Conservation (phyloP, 371 early-diverging fungal genomes). For the Umbelopsis sp. region DNA sequence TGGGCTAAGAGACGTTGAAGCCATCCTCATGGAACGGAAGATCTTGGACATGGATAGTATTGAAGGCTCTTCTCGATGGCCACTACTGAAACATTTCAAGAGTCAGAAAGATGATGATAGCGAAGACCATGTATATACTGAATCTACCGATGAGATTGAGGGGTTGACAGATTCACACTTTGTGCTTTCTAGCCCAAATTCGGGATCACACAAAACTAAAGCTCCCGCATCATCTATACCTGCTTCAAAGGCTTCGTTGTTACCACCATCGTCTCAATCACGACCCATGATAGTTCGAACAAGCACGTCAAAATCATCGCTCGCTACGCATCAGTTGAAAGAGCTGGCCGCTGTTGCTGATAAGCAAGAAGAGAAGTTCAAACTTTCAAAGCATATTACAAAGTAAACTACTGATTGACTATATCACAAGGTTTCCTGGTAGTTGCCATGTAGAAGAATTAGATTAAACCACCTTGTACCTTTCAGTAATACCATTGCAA, state of each 20-base stretch:
- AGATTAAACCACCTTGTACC: no score
- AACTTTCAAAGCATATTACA: not conserved
- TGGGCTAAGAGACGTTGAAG: not conserved
- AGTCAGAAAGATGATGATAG: not conserved
- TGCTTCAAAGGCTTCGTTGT: not conserved
- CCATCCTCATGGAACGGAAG: not conserved
- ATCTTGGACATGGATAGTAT: not conserved
- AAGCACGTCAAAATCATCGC: not conserved
- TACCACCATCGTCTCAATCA: not conserved
- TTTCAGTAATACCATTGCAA: no score
- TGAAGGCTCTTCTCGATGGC: not conserved
- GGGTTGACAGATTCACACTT: not conserved
- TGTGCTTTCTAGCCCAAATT: not conserved
- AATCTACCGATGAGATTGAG: not conserved
- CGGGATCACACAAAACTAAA: not conserved
- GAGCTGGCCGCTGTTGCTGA: constrained; percentile 12
- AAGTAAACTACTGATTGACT: not conserved
- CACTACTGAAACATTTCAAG: not conserved
- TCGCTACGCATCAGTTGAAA: constrained; percentile 2
- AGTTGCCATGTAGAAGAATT: no score
- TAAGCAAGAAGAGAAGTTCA: constrained; percentile 3
- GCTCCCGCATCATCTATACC: not conserved
- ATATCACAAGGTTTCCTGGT: not conserved
- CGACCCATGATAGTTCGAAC: constrained; percentile 2
- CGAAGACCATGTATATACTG: not conserved